A percentile compares a stretch with the other conserved stretches of the same genome.
Conservation (phyloP, 352 stramenopile species). For the Pythium oligandrum region DNA sequence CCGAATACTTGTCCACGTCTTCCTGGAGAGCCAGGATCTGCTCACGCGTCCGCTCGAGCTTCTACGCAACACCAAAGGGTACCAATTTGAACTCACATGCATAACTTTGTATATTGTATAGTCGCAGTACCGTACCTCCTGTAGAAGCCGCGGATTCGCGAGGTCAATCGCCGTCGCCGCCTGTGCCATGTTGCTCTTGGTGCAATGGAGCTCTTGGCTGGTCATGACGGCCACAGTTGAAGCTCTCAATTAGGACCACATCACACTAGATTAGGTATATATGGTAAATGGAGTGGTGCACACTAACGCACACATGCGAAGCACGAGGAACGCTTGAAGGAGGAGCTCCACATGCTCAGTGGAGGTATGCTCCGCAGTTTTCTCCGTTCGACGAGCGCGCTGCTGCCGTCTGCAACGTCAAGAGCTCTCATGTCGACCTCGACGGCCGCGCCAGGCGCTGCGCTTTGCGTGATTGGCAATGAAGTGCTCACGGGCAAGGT, state of each 20-base stretch:
- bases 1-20: conserved; percentile 46
- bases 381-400: no score
- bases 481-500: conserved; percentile 86
- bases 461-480: conserved; percentile 78
- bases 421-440: no score
- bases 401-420: no score
- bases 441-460: conserved; percentile 36
- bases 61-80: conserved; percentile 19
- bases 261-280: no score
- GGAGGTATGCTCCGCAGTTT: no score
- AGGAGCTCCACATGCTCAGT: no score
- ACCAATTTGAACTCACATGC: no score
- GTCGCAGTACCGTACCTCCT: conserved; percentile 33
- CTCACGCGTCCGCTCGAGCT: conserved; percentile 48
- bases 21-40: conserved; percentile 48
- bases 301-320: no score
- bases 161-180: conserved; percentile 23
- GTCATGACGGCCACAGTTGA: neutral
- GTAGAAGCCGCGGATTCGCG: conserved; percentile 48
- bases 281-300: no score
- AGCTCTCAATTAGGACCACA: no score
- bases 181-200: conserved; percentile 12
- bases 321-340: no score
- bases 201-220: neutral
- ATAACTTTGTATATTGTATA: neutral